phyloP scores from a whole-genome alignment of 2,329 filamentous ascomycete genomes.

The Penicillium corylophilum region DNA sequence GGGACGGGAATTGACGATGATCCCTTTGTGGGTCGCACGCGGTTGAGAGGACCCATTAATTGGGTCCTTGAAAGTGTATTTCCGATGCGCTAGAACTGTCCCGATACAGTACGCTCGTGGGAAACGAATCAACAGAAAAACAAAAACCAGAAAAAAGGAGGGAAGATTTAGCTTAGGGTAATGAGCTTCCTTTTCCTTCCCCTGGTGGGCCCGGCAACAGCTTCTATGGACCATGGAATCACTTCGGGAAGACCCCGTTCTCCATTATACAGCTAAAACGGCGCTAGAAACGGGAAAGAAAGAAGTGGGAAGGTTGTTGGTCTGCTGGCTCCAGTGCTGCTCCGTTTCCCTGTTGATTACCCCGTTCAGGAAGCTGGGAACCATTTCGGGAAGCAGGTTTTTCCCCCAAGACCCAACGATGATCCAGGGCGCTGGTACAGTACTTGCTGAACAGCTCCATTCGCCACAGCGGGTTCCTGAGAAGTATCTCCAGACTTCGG shows the following conservation, averaged over 20 bases:
- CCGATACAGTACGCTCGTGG: conserved; percentile 3
- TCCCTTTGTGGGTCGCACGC: conserved; percentile 14
- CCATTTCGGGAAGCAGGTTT: neutral
- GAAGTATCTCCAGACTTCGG: conserved; percentile 23
- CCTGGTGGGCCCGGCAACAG: conserved; percentile 14
- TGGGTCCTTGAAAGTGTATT: conserved; percentile 8
- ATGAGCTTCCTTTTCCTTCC: conserved; percentile 23
- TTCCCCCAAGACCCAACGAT: conserved; percentile 3
- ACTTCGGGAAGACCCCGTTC: conserved; percentile 19
- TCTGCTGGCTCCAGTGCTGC: neutral
- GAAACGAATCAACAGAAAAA: too few relatives aligned
- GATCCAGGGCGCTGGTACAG: conserved; percentile 16
- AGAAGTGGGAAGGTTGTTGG: neutral
- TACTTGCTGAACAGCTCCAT: conserved; percentile 13
- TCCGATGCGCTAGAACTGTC: conserved; percentile 7
- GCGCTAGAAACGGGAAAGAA: conserved; percentile 27
- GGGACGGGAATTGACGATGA: conserved; percentile 9
- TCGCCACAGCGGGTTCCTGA: conserved; percentile 21
- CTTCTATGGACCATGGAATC: conserved; percentile 2
- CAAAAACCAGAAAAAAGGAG: conserved; percentile 6
- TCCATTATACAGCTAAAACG: conserved; percentile 25
- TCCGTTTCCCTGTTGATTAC: conserved; percentile 4
- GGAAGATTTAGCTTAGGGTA: conserved; percentile 2
- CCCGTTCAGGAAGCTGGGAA: neutral
- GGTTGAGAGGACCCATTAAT: conserved; percentile 12